Evolutionary conservation across 306 rosid genomes (phyloP), one percentile per base, ranked within the genome.

Genomic region (Trichosanthes cucumerina): DNA sequence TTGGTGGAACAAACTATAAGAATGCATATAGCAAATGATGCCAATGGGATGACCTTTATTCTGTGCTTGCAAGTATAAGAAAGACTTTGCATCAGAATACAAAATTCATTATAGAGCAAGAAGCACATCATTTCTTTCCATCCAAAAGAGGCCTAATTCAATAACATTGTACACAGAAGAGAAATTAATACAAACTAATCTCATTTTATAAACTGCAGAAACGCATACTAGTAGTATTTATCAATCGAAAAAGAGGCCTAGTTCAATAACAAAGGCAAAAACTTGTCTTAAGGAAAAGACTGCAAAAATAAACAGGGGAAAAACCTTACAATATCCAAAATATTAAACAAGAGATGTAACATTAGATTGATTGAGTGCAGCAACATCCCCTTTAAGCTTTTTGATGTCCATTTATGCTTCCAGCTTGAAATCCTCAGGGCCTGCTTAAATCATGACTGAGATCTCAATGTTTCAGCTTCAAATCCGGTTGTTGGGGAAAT

Each of bases 391-490:
- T 24, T 72, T 26, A 46, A 5, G 77, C 41, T 26, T 23, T 47
- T 46, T 15, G 14, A 47, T 7, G 58, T 47, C 59, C 38, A 71
- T 23, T 13, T 28, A 5, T 47, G 59, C 43, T 72, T 72, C n/a
- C 59, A 24, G 57, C 59, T 47, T 72, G 24, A 26, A 70, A 2
- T 44, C 56, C 39, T n/a, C 78, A 2, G 28, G 26, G n/a, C 19
- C 50, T 15, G 2, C 57, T 78, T 62, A 26, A 14, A 28, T 11
- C 72, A 78, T 44, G 28, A 19, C 24, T 16, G 46, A 23, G 14
- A 52, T 33, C 59, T 87, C 82, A 93, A 53, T 76, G 88, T 44
- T 76, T 90, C 60, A 86, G 85, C 87, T 89, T 88, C 91, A 84
- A 33, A 76, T 86, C 90, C 80, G 80, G 57, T 70, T 85, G 87